These are phyloP conservation scores for Dioszegia aurantiaca DNA, from an alignment of 768 basidiomycete species.

Conservation along the genomic window DNA sequence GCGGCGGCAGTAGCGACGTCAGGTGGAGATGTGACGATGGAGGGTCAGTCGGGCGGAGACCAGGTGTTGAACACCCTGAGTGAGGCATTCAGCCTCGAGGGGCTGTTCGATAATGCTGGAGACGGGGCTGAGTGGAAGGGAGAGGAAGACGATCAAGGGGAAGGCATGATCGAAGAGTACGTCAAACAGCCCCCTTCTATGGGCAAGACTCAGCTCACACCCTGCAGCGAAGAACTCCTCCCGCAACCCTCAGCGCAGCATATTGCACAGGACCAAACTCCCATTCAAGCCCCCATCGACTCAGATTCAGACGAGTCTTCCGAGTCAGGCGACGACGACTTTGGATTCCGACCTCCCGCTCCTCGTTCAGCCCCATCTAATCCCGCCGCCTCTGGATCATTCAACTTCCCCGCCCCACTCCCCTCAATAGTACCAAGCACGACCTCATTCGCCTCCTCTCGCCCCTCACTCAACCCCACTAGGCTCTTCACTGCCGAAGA, in stretches of 20 bases:
- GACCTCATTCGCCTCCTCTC: neutral
- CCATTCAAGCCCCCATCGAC: neutral
- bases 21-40: slow-evolving; percentile 60
- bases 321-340: neutral
- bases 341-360: slow-evolving; percentile 10
- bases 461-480: slow-evolving; percentile 5
- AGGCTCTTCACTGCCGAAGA: slow-evolving; percentile 48
- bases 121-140: slow-evolving; percentile 69
- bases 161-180: slow-evolving; percentile 29
- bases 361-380: neutral
- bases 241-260: neutral
- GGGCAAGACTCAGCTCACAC: neutral
- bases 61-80: slow-evolving; percentile 70
- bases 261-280: no score
- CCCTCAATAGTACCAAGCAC: neutral
- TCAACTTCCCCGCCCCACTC: slow-evolving; percentile 11
- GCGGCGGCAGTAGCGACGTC: slow-evolving; percentile 57
- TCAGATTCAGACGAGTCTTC: slow-evolving; percentile 5
- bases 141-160: slow-evolving; percentile 48
- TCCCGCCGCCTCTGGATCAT: neutral
- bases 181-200: neutral
- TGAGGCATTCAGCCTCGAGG: slow-evolving; percentile 76
- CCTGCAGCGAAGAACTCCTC: neutral
- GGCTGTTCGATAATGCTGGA: slow-evolving; percentile 75
- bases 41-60: slow-evolving; percentile 73